Evolutionary conservation across 768 basidiomycete species (phyloP).

Genomic region (Macrolepiota albuminosa): DNA sequence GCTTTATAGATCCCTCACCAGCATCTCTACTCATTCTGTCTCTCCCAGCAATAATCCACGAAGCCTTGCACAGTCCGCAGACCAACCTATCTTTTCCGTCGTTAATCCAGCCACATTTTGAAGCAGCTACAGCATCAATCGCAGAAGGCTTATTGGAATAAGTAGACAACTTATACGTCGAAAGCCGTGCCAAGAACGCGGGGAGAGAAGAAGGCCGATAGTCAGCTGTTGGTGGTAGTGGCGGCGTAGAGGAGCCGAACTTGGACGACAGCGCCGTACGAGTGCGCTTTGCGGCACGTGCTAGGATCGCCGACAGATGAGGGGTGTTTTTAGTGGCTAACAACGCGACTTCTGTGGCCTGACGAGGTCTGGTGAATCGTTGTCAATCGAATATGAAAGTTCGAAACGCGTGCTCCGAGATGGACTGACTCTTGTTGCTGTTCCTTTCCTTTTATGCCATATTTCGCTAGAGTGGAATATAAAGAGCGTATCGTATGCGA

Average conservation of each 20-base stretch:
- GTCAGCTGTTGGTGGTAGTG: constrained; percentile 34
- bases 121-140: constrained; percentile 75
- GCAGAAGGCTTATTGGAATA: constrained; percentile 73
- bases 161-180: constrained; percentile 75
- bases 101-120: constrained; percentile 81
- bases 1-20: constrained; percentile 48
- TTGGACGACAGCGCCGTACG: constrained; percentile 47
- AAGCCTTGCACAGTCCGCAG: constrained; percentile 65
- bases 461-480: constrained; percentile 77
- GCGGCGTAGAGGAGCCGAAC: constrained; percentile 26
- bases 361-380: not conserved
- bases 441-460: constrained; percentile 59
- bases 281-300: constrained; percentile 56
- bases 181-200: constrained; percentile 68
- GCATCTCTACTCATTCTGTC: constrained; percentile 75
- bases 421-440: constrained; percentile 23
- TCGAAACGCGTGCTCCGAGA: constrained; percentile 5
- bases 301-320: constrained; percentile 65
- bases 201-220: constrained; percentile 76
- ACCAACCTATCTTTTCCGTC: constrained; percentile 76
- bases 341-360: constrained; percentile 6
- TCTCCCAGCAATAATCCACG: constrained; percentile 69
- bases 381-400: not conserved
- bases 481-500: constrained; percentile 51
- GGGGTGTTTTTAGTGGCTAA: constrained; percentile 55